Evolutionary conservation across 148 eudicot species (phyloP), one percentile per base, ranked within the genome.

Genomic region (Rhododendron ferrugineum): DNA sequence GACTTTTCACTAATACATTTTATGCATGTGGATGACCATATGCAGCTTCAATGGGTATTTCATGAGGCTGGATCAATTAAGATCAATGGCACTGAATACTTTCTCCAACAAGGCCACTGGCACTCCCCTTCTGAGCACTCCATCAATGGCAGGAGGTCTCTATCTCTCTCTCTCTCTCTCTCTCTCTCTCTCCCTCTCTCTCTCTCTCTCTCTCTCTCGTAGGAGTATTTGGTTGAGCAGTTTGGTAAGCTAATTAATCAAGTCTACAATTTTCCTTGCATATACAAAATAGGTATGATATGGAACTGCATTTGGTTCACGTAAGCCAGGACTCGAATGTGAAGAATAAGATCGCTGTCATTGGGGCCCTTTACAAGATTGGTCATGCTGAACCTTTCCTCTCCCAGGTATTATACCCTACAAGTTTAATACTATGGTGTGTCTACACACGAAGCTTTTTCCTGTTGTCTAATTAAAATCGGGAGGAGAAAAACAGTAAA

Each of bases 91-190:
- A 91, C 82, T 0, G 75, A 78, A 10, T 93, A 91, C 79, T 77
- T 73, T 2, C 91, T 94, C 42, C 75, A 16, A 10, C 93, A 91
- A 83, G 90, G 88, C 14, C 96, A 94, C 28, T 94, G 98, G 98
- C 98, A 93, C 84, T 86, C 93, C 32, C 96, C 98, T 36, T 92
- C 98, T 1, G 96, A 94, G 89, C 98, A 94, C 82, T 88, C 95
- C 52, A 76, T 94, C 82, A 81, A 87, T 76, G 93, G 94, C 80
- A 85, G 66, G 62, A 92, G 94, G 95, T 93, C 60, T 32, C 44
- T 40, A 47, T 37, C 30, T 52, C 26, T 40, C 81, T 81, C 83
- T 60, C 49, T 28, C 23, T 40, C 40, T 16, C 74, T 15, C 32
- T 15, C 20, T 28, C 36, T 50, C n/a, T n/a, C 56, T 44, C 37